phyloP scores from a whole-genome alignment of 768 basidiomycete genomes.

The Mycena floridula region DNA sequence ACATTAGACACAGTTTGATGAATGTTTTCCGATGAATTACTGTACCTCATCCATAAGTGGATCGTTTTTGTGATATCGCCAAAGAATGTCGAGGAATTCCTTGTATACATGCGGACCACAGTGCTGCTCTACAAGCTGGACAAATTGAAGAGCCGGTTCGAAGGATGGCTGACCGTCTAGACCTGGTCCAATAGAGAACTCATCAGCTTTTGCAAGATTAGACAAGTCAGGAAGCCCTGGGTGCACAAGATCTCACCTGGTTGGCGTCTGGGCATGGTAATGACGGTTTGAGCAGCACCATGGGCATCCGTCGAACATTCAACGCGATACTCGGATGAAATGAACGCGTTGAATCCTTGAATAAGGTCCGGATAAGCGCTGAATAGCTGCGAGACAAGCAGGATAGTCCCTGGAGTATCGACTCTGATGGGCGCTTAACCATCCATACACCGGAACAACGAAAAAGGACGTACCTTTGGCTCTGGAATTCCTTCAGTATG shows the following conservation, averaged over 20 bases:
- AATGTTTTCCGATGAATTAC: constrained; percentile 3
- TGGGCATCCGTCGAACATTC: constrained; percentile 63
- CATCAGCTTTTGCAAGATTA: constrained; percentile 18
- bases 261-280: constrained; percentile 61
- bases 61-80: constrained; percentile 53
- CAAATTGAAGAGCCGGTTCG: constrained; percentile 87
- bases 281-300: constrained; percentile 61
- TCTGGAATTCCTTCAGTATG: constrained; percentile 82
- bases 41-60: constrained; percentile 57
- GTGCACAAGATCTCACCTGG: constrained; percentile 1
- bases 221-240: constrained; percentile 1
- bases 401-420: constrained; percentile 96
- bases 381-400: constrained; percentile 90
- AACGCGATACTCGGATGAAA: constrained; percentile 91
- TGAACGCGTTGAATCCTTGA: constrained; percentile 97
- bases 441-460: too few relatives aligned
- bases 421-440: constrained; percentile 58
- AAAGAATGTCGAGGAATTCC: constrained; percentile 72
- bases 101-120: constrained; percentile 87
- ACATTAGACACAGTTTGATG: constrained; percentile 8
- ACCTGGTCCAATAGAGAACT: constrained; percentile 25
- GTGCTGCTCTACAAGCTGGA: constrained; percentile 93
- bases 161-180: too few relatives aligned
- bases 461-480: constrained; percentile 56
- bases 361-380: constrained; percentile 86